Evolutionary conservation across 352 stramenopile species (phyloP), one percentile per base, ranked within the genome.

Genomic region (Phytophthora vignae): DNA sequence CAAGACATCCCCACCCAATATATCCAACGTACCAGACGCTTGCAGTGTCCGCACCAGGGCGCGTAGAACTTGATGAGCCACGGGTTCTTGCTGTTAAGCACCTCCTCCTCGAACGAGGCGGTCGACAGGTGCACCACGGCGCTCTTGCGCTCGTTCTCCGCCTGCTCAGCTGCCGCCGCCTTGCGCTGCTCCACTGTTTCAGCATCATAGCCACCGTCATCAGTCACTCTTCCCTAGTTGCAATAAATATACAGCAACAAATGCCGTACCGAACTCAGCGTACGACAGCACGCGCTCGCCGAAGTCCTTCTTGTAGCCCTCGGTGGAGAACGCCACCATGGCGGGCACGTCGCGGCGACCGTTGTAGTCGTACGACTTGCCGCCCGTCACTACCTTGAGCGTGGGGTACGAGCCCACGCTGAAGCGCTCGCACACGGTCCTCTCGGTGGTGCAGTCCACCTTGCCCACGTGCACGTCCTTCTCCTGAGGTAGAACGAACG

Each of bases 1-100:
- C 11, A 6, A 50, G 15, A 14, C 14, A 15, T 46, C 38, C 14
- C 10, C 9, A 46, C 36, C 8, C 12, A 2, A 29, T 29, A 22
- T 17, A 19, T 56, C 66, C 19, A n/a, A n/a, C 83, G 62, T 73
- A 91, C 84, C 56, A 96, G 64, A n/a, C 85, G 85, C 74, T 93
- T 93, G 81, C 87, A 92, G 69, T 92, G 87, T 46, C 85, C 84
- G 50, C 87, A 94, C 87, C 87, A 94, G 2, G 86, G 86, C 21
- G 87, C 85, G 63, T 93, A 93, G 61, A 94, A 94, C 74, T 94
- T 94, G 67, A 96, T 87, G 49, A 96, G 74, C 83, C 84, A 95
- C 52, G 85, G 75, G 12, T 88, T 65, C 61, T 86, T 86, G 67
- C 85, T 72, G 9, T 80, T 55, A 38, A 92, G 84, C 38, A 95